A percentile compares a stretch with the other conserved stretches of the same genome.
Evolutionary conservation across 495 filamentous ascomycete species (phyloP).

Genomic region (Eremomyces bilateralis): DNA sequence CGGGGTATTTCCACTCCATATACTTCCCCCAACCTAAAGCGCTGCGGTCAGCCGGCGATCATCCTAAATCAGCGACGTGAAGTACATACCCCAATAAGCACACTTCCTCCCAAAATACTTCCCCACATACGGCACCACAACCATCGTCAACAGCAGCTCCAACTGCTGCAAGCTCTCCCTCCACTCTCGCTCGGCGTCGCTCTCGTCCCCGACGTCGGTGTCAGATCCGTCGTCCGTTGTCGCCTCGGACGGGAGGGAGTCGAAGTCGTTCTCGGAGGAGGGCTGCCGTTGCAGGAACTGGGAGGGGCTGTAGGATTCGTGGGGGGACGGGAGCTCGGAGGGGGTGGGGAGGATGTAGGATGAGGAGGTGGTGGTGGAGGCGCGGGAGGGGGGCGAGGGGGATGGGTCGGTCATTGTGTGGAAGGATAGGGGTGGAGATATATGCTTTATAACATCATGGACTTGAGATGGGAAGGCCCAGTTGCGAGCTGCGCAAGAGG

Average conservation of each 20-base stretch:
- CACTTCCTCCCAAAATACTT: conserved; percentile 85
- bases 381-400: no score
- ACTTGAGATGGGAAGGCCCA: no score
- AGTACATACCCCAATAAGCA: conserved; percentile 72
- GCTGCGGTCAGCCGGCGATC: conserved; percentile 3
- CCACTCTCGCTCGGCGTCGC: conserved; percentile 75
- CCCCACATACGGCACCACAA: conserved; percentile 75
- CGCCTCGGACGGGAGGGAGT: conserved; percentile 47
- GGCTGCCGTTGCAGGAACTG: no score
- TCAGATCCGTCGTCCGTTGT: conserved; percentile 29
- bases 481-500: no score
- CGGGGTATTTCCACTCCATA: conserved; percentile 61
- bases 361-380: no score
- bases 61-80: not conserved
- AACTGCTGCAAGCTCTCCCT: conserved; percentile 79
- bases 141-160: conserved; percentile 79
- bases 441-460: no score
- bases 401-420: no score
- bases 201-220: conserved; percentile 16
- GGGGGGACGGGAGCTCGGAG: no score
- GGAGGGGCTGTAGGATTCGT: no score
- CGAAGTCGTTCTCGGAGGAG: conserved; percentile 55
- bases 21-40: conserved; percentile 43
- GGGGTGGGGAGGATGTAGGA: no score
- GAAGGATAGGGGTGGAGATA: no score